Base-by-base conservation (phyloP, 1,284 basidiomycete genomes). In the Cystobasidiaceae sp. region DNA sequence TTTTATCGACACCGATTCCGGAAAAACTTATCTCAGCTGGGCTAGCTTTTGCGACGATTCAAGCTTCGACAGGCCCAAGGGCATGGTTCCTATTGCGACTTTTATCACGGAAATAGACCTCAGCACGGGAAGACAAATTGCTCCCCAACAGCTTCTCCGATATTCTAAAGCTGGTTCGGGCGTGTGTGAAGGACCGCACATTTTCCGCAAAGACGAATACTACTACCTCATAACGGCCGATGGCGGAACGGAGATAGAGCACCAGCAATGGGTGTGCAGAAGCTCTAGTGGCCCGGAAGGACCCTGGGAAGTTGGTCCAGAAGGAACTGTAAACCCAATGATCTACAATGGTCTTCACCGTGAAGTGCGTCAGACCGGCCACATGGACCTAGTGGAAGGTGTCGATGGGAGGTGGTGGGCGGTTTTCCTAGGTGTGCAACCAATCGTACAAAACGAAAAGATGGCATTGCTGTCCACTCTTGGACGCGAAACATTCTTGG, bases 181-280 rank as follows among this genome's bases (percentile, higher is more conserved):
- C 5, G 66, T 71, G 23, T 70, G 73, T 41, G 74, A 75, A 50
- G 73, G 73, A 4, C 62, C 67, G 3, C 73, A 75, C 45, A 69
- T 75, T 33, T 69, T 69, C 61, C 67, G 69, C 25, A 67, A 66
- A 25, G 69, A 71, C 32, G 71, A 56, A 0, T 69, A 37, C 7
- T 71, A 72, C 54, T 74, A 74, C 69, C 69, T 75, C 23, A 49
- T 70, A 51, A 69, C 68, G 1, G 74, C 74, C 3, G 74, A 75
- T 37, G 74, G 73, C 0, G 74, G 74, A 0, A 75, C 74, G n/a
- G 70, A 72, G 51, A 57, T 41, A 1, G 43, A 58, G 28, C 72
- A 74, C 58, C 68, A 67, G 25, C 67, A 71, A 44, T 71, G 68
- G 61, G 65, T 74, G 2, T 69, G 43, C n/a, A 65, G 72, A 21